Evolutionary conservation across 805 yeast genomes (phyloP).

Genomic region (Zygosaccharomyces bisporus): DNA sequence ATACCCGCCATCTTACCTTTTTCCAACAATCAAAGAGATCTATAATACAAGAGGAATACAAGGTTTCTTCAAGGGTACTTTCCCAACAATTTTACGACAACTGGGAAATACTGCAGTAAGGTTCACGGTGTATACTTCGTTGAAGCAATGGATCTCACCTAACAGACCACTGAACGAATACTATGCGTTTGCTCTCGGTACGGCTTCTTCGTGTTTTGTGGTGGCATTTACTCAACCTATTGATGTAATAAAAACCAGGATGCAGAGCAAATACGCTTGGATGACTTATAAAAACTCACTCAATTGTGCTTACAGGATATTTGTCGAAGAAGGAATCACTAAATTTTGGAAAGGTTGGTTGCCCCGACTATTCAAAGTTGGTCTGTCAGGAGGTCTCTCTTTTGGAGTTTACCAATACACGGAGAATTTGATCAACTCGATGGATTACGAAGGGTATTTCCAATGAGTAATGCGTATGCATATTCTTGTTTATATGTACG

Average conservation of each 20-base stretch:
- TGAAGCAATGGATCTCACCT: conserved; percentile 63
- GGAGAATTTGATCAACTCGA: conserved; percentile 37
- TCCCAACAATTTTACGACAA: conserved; percentile 81
- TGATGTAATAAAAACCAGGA: conserved; percentile 80
- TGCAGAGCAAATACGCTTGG: conserved; percentile 74
- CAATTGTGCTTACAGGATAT: conserved; percentile 49
- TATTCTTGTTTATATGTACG: conserved; percentile 5
- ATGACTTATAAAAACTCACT: conserved; percentile 56
- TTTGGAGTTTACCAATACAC: conserved; percentile 58
- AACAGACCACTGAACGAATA: conserved; percentile 37
- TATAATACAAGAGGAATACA: conserved; percentile 65
- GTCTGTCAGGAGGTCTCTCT: conserved; percentile 67
- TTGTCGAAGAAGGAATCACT: conserved; percentile 43
- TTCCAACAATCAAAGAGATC: conserved; percentile 59
- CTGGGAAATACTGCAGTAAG: conserved; percentile 74
- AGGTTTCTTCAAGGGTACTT: conserved; percentile 79
- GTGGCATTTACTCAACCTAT: conserved; percentile 81
- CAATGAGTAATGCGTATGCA: conserved; percentile 3
- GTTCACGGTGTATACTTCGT: conserved; percentile 74
- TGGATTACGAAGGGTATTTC: conserved; percentile 23
- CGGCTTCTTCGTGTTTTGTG: conserved; percentile 66
- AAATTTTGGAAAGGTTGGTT: conserved; percentile 56
- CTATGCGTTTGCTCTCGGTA: conserved; percentile 44
- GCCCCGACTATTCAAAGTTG: conserved; percentile 67
- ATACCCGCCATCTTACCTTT: conserved; percentile 51